Base-by-base conservation (phyloP, 75 land plant species). In the Pseudotsuga menziesii region DNA sequence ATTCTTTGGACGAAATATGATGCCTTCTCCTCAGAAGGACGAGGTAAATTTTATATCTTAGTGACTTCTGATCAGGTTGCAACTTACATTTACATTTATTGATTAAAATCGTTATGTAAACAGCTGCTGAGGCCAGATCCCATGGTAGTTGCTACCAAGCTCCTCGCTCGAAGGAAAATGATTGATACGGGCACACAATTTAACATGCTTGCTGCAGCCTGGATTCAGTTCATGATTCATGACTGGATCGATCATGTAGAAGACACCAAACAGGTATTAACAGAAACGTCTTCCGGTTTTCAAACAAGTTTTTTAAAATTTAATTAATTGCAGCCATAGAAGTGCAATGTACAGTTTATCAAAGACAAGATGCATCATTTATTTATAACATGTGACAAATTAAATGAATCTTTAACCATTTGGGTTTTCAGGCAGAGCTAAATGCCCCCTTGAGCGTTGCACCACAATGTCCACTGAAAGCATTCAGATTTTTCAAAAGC, bases 141-240 rank as follows among this genome's bases (percentile, higher is more conserved):
- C 14, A 73, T 77, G 20, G 75, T 89, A 16, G 87, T 91, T 8
- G 93, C 93, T 22, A 67, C 89, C 26, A 91, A 91, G 76, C 81
- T 91, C 15, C 79, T 91, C 64, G 82, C 61, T 8, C 74, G 93
- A 64, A 82, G 70, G 75, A 77, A 77, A 73, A 72, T 81, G 22
- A 62, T 80, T 4, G 93, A 85, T 4, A 77, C 25, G 3, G 91
- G 89, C 17, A 61, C 79, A 27, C 93, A 91, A 70, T 89, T 91
- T 83, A 91, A 91, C 84, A 74, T 91, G 87, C 78, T 91, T 16
- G 93, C 89, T 3, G 82, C 82, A 41, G 73, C 91, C 2, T 91
- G 91, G 93, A 83, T 91, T 56, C 89, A 91, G 75, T 89, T 91
- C 79, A 91, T 91, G 91, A 89, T 89, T 48, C 91, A 91, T 78